Base-by-base conservation (phyloP, 1,284 basidiomycete species). In the Neotropicomus parvogracilis region DNA sequence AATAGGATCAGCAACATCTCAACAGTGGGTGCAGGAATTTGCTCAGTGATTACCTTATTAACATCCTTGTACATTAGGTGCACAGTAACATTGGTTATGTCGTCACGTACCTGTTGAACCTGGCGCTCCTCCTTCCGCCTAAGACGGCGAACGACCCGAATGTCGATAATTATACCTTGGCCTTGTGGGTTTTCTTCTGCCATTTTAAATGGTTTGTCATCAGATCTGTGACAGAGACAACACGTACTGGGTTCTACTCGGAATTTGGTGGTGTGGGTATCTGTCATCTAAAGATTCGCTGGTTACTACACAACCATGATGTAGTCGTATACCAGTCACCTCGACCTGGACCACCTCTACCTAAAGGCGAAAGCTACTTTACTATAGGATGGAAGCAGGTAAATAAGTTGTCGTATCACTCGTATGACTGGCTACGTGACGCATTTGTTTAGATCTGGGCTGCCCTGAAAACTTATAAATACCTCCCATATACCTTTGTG, bases 1-100 rank as follows among this genome's bases (percentile, higher is more conserved):
- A 93, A 91, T 59, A 72, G 85, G 46, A 87, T 94, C 52, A 86
- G 86, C 59, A 94, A 94, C 58, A 88, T 90, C 54, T 85, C 84
- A 56, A 91, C 88, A 12, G 85, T 92, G 47, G 54, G 78, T 60
- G 7, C 8, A 10, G 5, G 13, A 11, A 19, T 19, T 14, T 7
- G 17, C 16, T 3, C n/a, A 12, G 9, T 26, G 8, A 4, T 8
- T 24, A 24, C 8, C 24, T 1, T 24, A 53, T 57, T 50, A 32
- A 44, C 28, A 54, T 40, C 12, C 26, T 4, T 16, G 27, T 19
- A 6, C 35, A 24, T 49, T 51, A 88, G 85, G 79, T 75, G 44
- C 85, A 90, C 59, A 88, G 81, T 62, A 90, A 88, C 59, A 77
- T 84, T 40, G 90, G 83, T 37, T 92, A 83, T 61, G 78, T 85